A percentile compares a stretch with the other conserved stretches of the same genome.
Evolutionary conservation across 2,329 filamentous ascomycete genomes (phyloP).

Genomic region (Daldinia eschscholtzii): DNA sequence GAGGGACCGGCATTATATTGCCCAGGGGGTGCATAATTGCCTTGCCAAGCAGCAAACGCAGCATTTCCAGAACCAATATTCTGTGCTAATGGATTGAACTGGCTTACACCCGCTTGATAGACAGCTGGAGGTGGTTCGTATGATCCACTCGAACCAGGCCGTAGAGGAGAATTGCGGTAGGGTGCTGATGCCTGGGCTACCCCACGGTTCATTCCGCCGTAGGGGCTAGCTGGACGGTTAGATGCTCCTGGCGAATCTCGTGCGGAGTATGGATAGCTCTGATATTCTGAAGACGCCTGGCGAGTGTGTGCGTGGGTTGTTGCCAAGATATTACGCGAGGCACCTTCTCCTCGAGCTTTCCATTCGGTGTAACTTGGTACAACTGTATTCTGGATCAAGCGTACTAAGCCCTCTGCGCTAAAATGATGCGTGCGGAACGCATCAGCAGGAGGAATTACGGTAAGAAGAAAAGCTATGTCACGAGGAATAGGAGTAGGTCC

Average conservation of each 20-base stretch:
- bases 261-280: slow-evolving; percentile 46
- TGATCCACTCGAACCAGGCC: slow-evolving; percentile 61
- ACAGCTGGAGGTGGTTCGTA: slow-evolving; percentile 58
- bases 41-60: slow-evolving; percentile 47
- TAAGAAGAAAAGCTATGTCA: slow-evolving; percentile 73
- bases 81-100: slow-evolving; percentile 48
- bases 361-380: slow-evolving; percentile 72
- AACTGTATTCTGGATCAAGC: slow-evolving; percentile 75
- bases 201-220: slow-evolving; percentile 55
- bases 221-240: slow-evolving; percentile 63
- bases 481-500: slow-evolving; percentile 77
- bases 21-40: slow-evolving; percentile 35
- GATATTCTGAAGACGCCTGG: slow-evolving; percentile 60
- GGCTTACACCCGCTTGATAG: slow-evolving; percentile 48
- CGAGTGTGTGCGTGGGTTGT: slow-evolving; percentile 55
- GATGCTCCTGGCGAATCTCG: slow-evolving; percentile 49
- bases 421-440: slow-evolving; percentile 79
- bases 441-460: slow-evolving; percentile 79
- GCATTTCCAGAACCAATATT: slow-evolving; percentile 36
- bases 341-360: slow-evolving; percentile 56
- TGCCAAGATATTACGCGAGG: slow-evolving; percentile 46
- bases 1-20: slow-evolving; percentile 31
- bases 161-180: slow-evolving; percentile 66
- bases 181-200: slow-evolving; percentile 56
- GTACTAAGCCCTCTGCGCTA: slow-evolving; percentile 77